Base-by-base conservation (phyloP, 257 asterid genomes). In the Datura wrightii region DNA sequence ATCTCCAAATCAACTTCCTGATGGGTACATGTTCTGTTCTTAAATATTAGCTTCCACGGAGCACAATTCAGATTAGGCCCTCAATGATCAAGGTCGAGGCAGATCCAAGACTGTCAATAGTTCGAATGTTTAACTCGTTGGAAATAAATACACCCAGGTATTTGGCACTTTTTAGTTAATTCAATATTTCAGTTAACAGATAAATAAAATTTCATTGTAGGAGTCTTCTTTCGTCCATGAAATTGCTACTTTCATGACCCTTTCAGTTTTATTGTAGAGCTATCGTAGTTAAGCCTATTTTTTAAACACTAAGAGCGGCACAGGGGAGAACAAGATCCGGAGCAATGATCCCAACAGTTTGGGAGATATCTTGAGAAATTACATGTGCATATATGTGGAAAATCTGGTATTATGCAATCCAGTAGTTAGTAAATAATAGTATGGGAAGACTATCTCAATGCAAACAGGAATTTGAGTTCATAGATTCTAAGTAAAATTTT, bases 81-180 rank as follows among this genome's bases (percentile, higher is more conserved):
- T 96, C 98, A 79, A 96, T 96, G 99, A 86, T 94, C 59, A 96
- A 96, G 91, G 99, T 96, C 31, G 79, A 86, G 82, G 90, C 78
- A 82, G 99, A 94, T 85, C 31, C 15, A 18, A 52, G 16, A 18
- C n/a, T 84, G 50, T 67, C 86, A 5, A 37, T 39, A 69, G 66
- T 84, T 48, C 87, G 84, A 66, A 83, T 88, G 81, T 87, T 90
- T 55, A 90, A 93, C 89, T 94, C 99, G 6, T 84, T 96, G 82
- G 97, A 96, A 91, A 89, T 94, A 76, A 94, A 90, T 53, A 74
- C 83, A 39, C 82, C 86, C 48, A 96, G 97, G 99, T 96, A 93
- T 85, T 70, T 78, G 39, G 50, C 55, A 19, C 76, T 82, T 85
- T 52, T 80, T 80, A 66, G 58, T 50, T 10, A 31, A 36, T 65